Conservation (phyloP, 2,329 filamentous ascomycete species). For the Phaeosphaeria sp. region DNA sequence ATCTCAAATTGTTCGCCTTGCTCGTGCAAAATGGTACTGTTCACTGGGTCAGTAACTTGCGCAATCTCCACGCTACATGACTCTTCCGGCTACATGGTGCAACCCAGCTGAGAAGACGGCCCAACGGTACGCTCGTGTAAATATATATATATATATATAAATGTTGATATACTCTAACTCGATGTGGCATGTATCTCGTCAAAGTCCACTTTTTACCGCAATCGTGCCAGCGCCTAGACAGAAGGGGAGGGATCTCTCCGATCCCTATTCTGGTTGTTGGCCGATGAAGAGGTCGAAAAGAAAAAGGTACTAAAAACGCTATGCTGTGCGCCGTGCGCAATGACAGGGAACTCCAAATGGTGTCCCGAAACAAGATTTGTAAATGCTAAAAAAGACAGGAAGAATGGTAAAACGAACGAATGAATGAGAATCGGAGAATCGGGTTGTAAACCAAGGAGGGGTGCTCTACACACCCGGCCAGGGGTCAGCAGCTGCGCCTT, state of each 20-base stretch:
- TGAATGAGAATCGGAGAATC: background rate
- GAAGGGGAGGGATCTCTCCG: background rate
- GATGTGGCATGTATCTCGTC: background rate
- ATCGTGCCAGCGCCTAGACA: background rate
- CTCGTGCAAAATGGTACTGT: background rate
- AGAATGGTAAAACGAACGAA: background rate
- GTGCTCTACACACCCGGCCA: background rate
- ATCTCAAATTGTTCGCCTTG: background rate
- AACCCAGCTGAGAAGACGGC: background rate
- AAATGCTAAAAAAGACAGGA: background rate
- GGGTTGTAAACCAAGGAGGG: background rate
- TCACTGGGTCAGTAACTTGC: background rate
- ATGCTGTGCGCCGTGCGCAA: background rate
- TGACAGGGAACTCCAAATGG: background rate
- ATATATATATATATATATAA: background rate
- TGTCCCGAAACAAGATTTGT: background rate
- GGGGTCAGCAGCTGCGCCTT: background rate
- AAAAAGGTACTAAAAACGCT: background rate
- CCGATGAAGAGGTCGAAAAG: background rate
- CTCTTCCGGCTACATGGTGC: background rate
- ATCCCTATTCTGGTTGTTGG: background rate
- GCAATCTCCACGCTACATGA: background rate
- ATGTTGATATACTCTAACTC: background rate
- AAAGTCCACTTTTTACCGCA: background rate
- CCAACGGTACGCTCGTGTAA: background rate